phyloP scores from a whole-genome alignment of 768 basidiomycete genomes.

The Tylopilus vinaceipallidus region DNA sequence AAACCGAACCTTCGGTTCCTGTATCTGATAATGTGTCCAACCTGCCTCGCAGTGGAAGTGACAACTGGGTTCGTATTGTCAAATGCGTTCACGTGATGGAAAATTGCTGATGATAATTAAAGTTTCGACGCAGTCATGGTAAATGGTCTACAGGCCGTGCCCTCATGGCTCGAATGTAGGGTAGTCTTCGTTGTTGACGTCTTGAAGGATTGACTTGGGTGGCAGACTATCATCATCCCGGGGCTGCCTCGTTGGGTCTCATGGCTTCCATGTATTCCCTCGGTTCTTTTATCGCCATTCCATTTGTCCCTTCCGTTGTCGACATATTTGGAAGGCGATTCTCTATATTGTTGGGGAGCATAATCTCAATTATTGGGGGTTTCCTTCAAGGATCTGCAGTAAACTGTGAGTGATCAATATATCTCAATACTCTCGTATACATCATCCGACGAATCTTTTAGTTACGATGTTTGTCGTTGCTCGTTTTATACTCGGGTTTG shows the following conservation, averaged over 20 bases:
- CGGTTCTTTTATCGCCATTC: constrained; percentile 54
- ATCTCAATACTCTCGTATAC: neutral
- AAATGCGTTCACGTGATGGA: too few relatives aligned
- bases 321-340: constrained; percentile 15
- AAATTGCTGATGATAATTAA: neutral
- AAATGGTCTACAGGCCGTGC: neutral
- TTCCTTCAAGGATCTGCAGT: constrained; percentile 17
- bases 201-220: neutral
- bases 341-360: constrained; percentile 13
- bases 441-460: neutral
- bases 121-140: constrained; percentile 26
- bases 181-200: neutral
- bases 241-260: neutral
- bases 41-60: neutral
- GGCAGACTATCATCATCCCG: neutral
- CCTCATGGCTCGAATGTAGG: neutral
- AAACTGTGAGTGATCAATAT: constrained; percentile 5
- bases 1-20: neutral
- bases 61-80: neutral
- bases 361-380: constrained; percentile 9
- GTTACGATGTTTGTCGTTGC: constrained; percentile 15
- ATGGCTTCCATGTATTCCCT: constrained; percentile 54
- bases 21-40: neutral
- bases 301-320: constrained; percentile 28
- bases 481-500: constrained; percentile 18